Conservation (phyloP, 2,329 filamentous ascomycete genomes). For the Cercospora brassicicola region DNA sequence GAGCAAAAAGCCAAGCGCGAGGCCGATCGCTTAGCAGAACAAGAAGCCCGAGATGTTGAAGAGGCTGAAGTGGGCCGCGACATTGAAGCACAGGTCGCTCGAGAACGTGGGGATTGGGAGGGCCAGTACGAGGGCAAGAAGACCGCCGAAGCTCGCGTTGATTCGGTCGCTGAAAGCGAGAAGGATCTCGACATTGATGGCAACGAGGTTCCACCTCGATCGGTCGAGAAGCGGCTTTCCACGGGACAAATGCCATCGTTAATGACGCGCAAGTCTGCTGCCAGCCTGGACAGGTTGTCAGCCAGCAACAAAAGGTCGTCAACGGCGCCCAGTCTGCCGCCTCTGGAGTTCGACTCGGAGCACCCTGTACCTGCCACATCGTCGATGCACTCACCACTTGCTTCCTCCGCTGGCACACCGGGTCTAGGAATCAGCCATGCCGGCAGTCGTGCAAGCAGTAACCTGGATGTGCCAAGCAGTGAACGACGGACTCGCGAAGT, state of each 20-base stretch:
- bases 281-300: constrained; percentile 10
- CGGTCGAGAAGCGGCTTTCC: constrained; percentile 18
- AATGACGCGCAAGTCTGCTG: constrained; percentile 1
- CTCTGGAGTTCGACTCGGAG: constrained; percentile 7
- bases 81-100: constrained; percentile 62
- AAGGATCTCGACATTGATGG: constrained; percentile 12
- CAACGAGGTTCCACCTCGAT: constrained; percentile 7
- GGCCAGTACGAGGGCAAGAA: constrained; percentile 62
- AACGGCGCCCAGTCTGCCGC: constrained; percentile 17
- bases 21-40: constrained; percentile 50
- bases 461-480: constrained; percentile 1
- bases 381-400: not conserved
- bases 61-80: constrained; percentile 64
- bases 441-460: not conserved
- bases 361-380: not conserved
- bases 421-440: constrained; percentile 15
- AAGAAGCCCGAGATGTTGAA: constrained; percentile 65
- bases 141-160: constrained; percentile 41
- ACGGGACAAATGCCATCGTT: not conserved
- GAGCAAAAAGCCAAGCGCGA: constrained; percentile 51
- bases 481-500: constrained; percentile 13
- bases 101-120: constrained; percentile 73
- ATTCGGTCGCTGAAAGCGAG: constrained; percentile 47
- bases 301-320: constrained; percentile 13
- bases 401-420: constrained; percentile 12